Evolutionary conservation across 257 asterid species (phyloP).

Genomic region (Euphrasia confusa): DNA sequence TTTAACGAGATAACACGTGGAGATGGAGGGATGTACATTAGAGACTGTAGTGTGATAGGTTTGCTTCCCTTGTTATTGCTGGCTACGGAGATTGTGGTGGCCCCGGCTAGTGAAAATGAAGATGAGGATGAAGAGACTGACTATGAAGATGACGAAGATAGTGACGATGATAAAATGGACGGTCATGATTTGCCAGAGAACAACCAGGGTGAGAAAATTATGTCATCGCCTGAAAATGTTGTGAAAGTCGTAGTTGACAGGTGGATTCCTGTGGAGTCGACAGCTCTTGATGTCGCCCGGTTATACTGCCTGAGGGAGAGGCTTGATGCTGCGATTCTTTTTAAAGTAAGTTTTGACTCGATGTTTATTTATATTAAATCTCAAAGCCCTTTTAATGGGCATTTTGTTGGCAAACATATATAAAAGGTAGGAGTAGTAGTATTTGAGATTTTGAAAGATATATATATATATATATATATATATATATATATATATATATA

Average conservation of each 20-base stretch:
- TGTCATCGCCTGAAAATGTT: slow-evolving; percentile 72
- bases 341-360: slow-evolving; percentile 41
- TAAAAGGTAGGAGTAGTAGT: no score
- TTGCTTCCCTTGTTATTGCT: slow-evolving; percentile 67
- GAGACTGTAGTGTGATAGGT: slow-evolving; percentile 65
- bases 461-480: no score
- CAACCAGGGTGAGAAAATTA: slow-evolving; percentile 32
- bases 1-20: slow-evolving; percentile 91
- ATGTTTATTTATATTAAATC: no score
- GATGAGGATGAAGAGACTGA: slow-evolving; percentile 34
- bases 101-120: slow-evolving; percentile 41
- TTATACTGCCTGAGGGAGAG: slow-evolving; percentile 91
- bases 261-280: slow-evolving; percentile 79
- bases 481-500: no score
- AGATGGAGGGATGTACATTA: slow-evolving; percentile 66
- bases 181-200: no score
- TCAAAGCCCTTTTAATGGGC: no score
- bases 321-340: slow-evolving; percentile 63
- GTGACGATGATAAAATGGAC: no score
- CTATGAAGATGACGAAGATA: no score
- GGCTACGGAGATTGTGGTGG: slow-evolving; percentile 77
- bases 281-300: slow-evolving; percentile 87
- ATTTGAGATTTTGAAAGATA: no score
- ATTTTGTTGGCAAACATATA: no score
- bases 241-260: slow-evolving; percentile 64